Base-by-base conservation (phyloP, 176 grass and related monocot genomes). In the Echinochloa phyllopogon region DNA sequence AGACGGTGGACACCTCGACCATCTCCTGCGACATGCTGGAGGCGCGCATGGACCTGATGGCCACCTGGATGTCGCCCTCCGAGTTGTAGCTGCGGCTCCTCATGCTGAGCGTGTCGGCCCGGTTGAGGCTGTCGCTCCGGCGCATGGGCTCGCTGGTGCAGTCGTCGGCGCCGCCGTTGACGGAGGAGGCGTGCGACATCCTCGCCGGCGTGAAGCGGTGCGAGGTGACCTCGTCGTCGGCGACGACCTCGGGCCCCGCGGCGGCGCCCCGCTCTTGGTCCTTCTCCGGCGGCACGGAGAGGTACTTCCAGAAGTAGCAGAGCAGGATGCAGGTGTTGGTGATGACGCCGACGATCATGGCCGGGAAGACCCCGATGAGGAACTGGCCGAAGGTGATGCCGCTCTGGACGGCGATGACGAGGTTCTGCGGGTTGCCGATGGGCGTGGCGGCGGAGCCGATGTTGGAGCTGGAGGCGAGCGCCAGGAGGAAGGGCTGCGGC, bases 371-470 rank as follows among this genome's bases (percentile, higher is more conserved):
- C 7, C 96, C 89, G 50, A 92, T 3, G 17, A 99, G 64, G 82
- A 99, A 96, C 24, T 82, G 81, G 0, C 94, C 96, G 65, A 99
- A 99, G 0, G 96, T 69, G 55, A 99, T 99, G 52, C 90, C 76
- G 82, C 96, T 96, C 43, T 89, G 82, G 27, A 90, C 89, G 58
- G 96, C 96, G 75, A 99, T 99, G 58, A 99, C 94, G 20, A 99
- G 84, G 87, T 99, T 99, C 85, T 99, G 96, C 44, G 96, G 96
- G 88, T 99, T 99, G 2, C 96, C 96, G 76, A 99, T 99, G 9
- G 96, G 96, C 16, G 96, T 99, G 0, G 91, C 83, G 6, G 96
- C 45, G 0, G 96, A 99, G 2, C 96, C 96, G 56, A 99, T 96
- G 86, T 99, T 99, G 43, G 96, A 89, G 79, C 96, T 99, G 43